Evolutionary conservation across 768 basidiomycete species (phyloP).

Genomic region (Podaxis mareebaensis): DNA sequence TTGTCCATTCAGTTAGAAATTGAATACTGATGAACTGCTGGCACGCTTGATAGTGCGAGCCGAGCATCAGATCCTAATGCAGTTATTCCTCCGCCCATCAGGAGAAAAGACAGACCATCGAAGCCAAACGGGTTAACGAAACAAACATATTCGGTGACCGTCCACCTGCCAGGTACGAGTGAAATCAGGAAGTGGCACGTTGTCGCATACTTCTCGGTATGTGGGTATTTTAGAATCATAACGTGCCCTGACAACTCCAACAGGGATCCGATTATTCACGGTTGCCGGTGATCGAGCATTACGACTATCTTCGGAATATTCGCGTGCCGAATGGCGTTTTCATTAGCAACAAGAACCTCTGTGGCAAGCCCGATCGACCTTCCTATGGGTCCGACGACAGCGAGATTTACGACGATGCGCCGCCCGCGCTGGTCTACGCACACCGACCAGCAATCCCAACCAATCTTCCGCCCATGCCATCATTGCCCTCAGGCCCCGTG

Average conservation of each 20-base stretch:
- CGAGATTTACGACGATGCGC: constrained; percentile 36
- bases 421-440: constrained; percentile 20
- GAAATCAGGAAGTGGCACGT: constrained; percentile 79
- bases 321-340: constrained; percentile 73
- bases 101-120: constrained; percentile 75
- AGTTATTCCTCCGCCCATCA: constrained; percentile 56
- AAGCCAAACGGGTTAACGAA: constrained; percentile 84
- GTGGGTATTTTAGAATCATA: constrained; percentile 22
- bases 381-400: constrained; percentile 48
- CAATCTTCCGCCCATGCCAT: constrained; percentile 21
- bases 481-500: constrained; percentile 13
- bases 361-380: constrained; percentile 40
- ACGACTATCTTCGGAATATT: constrained; percentile 69
- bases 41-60: constrained; percentile 43
- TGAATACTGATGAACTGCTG: constrained; percentile 18
- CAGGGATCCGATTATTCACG: constrained; percentile 70
- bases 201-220: constrained; percentile 79
- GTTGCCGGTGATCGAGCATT: constrained; percentile 73
- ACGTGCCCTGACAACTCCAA: constrained; percentile 14
- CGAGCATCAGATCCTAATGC: constrained; percentile 63
- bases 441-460: constrained; percentile 20
- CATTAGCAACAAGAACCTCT: constrained; percentile 61
- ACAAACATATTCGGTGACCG: constrained; percentile 81
- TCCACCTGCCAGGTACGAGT: constrained; percentile 58
- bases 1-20: background rate